phyloP scores from a whole-genome alignment of 371 early-diverging fungal genomes.

The Parasitella parasitica region DNA sequence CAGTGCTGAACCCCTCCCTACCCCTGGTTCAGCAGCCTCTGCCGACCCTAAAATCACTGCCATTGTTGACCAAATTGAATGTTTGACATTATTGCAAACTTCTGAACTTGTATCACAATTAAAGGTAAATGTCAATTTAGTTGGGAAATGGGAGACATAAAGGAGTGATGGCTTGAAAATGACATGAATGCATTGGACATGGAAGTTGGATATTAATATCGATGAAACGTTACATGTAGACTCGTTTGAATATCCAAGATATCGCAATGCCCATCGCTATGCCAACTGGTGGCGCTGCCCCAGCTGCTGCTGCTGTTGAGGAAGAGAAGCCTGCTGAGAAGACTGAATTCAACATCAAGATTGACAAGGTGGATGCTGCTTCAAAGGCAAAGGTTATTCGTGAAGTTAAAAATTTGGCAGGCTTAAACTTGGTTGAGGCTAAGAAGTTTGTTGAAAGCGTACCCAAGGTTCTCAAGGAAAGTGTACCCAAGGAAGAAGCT shows the following conservation, averaged over 20 bases:
- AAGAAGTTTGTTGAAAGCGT: slow-evolving; percentile 98
- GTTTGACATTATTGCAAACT: slow-evolving; percentile 89
- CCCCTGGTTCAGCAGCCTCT: slow-evolving; percentile 57
- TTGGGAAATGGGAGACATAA: neutral
- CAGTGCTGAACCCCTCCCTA: slow-evolving; percentile 52
- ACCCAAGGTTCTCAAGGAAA: slow-evolving; percentile 94
- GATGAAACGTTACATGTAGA: slow-evolving; percentile 53
- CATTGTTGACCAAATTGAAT: slow-evolving; percentile 89
- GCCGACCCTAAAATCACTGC: slow-evolving; percentile 74
- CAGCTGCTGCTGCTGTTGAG: slow-evolving; percentile 71
- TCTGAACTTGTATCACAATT: slow-evolving; percentile 84
- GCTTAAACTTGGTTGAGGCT: slow-evolving; percentile 95
- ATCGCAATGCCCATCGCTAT: slow-evolving; percentile 83
- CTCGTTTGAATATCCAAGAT: slow-evolving; percentile 90
- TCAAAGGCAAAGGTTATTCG: slow-evolving; percentile 97
- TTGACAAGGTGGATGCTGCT: slow-evolving; percentile 94
- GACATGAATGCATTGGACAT: neutral
- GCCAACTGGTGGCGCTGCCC: slow-evolving; percentile 63
- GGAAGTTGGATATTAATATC: neutral
- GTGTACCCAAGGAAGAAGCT: slow-evolving; percentile 92
- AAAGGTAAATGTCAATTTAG: slow-evolving; percentile 61
- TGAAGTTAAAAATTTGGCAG: slow-evolving; percentile 95
- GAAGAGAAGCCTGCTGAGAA: slow-evolving; percentile 88
- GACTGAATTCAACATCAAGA: slow-evolving; percentile 92
- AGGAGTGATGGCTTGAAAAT: too few relatives aligned